Base-by-base conservation (phyloP, 1,284 basidiomycete species). In the Rhodofomes roseus region DNA sequence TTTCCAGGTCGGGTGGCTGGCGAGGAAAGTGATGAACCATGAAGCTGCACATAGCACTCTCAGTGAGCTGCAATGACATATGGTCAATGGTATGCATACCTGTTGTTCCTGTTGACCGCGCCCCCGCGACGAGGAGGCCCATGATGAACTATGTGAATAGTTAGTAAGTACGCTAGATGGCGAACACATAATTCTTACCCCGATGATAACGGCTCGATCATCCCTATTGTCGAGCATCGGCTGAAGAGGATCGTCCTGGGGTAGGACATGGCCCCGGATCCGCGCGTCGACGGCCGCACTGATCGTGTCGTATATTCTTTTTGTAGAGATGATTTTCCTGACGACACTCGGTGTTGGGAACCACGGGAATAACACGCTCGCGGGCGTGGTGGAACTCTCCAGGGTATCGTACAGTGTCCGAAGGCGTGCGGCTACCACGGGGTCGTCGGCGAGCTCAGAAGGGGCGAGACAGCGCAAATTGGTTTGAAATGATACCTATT, bases 31-130 rank as follows among this genome's bases (percentile, higher is more conserved):
- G 61, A 85, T 74, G 52, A 91, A 71, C 88, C 88, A 90, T 27
- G 85, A 88, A 31, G 86, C 89, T 79, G 64, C 2, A 8, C 3
- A n/a, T 22, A 22, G 31, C 18, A 52, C 14, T 18, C 6, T 51
- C 27, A 1, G 9, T 52, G 0, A 29, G 25, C 41, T 7, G 22
- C 12, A 14, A 29, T 9, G 46, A 16, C 27, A 31, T 14, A 11
- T 12, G 8, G 18, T 1, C 6, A 4, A n/a, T 16, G 23, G 12
- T 2, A 46, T 20, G 12, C 67, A 57, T 59, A 81, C 84, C 82
- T 65, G 87, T 87, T 16, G 86, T 86, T 4, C 89, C 88, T 52
- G 88, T 90, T 18, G 88, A 87, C 67, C 89, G 80, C 48, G 89
- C 84, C 20, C 88, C 89, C 34, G 88, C 88, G 59, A 89, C 85